Evolutionary conservation across 164 flowering plant species (phyloP).

Genomic region (Stephania japonica): DNA sequence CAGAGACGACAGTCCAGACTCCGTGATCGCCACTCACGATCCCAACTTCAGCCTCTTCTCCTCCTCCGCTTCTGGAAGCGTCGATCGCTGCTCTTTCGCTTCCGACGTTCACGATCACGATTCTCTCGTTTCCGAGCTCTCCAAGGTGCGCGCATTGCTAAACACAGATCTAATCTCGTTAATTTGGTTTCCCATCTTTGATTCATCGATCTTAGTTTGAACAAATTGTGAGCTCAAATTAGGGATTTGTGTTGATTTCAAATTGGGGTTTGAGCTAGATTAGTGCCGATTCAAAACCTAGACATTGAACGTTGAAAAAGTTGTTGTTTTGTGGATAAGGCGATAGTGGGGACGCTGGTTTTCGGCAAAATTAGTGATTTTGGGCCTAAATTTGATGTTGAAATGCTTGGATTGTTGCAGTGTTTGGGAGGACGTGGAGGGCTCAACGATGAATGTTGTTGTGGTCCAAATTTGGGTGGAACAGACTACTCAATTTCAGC

Average conservation of each 20-base stretch:
- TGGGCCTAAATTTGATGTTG: constrained; percentile 9
- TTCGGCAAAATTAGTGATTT: neutral
- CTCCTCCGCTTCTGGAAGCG: constrained; percentile 72
- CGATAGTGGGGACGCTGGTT: neutral
- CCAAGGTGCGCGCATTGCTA: constrained; percentile 30
- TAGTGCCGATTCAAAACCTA: neutral
- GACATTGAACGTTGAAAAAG: constrained; percentile 5
- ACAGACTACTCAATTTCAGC: constrained; percentile 14
- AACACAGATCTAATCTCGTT: neutral
- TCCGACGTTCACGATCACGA: constrained; percentile 67
- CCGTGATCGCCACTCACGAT: constrained; percentile 55
- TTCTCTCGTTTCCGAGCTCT: constrained; percentile 42
- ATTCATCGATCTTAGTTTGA: neutral
- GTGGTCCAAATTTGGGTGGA: constrained; percentile 53
- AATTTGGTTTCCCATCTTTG: neutral
- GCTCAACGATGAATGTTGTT: constrained; percentile 20
- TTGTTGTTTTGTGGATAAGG: neutral
- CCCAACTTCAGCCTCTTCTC: constrained; percentile 64
- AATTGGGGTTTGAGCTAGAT: neutral
- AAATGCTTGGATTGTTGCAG: constrained; percentile 35
- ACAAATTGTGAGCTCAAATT: too few relatives aligned
- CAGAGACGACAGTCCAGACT: constrained; percentile 64
- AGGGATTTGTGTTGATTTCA: neutral
- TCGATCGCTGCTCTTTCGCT: constrained; percentile 70
- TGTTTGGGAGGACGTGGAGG: constrained; percentile 44